Base-by-base conservation (phyloP, 305 asterid species). In the Fraxinus platypoda region DNA sequence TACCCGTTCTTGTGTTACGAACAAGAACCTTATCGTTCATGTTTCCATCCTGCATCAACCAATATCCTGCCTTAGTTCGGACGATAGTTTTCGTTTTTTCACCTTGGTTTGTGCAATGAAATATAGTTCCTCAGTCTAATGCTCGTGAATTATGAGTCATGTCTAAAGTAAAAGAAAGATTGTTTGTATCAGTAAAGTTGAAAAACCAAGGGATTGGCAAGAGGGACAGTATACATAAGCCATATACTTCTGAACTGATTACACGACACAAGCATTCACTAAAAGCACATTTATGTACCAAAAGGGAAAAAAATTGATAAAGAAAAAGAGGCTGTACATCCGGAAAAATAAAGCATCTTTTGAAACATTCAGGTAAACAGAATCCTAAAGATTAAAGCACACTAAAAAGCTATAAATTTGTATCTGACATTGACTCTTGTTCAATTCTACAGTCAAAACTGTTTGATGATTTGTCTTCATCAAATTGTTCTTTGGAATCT, bases 301-400 rank as follows among this genome's bases (percentile, higher is more conserved):
- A 26, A 68, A 35, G 23, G 66, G 84, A 35, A 35, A 77, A 68
- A 76, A 62, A 7, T 7, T 79, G 25, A 74, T 43, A 34, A 76
- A 75, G 74, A 76, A 79, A 85, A 76, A 81, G 80, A 57, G 81
- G 19, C 68, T 57, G 77, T 59, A 26, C 3, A 49, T 7, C 15
- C 79, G 57, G 84, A 83, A 84, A 88, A 88, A 88, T 83, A 84
- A 89, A 87, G 54, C 88, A 86, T 85, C 85, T 75, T 75, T 80
- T 82, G 81, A 79, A 89, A 84, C 83, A 84, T 83, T 84, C 86
- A 81, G 89, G 84, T 82, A 81, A 82, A 49, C 83, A 84, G 87
- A 83, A 71, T 71, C 81, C 74, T 79, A 70, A 35, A 73, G 88
- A 80, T 85, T 77, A 83, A 85, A 85, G 85, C 84, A 76, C 83